These are phyloP conservation scores for Beauveria caledonica DNA, from an alignment of 2,329 filamentous ascomycete genomes.

Conservation along the genomic window DNA sequence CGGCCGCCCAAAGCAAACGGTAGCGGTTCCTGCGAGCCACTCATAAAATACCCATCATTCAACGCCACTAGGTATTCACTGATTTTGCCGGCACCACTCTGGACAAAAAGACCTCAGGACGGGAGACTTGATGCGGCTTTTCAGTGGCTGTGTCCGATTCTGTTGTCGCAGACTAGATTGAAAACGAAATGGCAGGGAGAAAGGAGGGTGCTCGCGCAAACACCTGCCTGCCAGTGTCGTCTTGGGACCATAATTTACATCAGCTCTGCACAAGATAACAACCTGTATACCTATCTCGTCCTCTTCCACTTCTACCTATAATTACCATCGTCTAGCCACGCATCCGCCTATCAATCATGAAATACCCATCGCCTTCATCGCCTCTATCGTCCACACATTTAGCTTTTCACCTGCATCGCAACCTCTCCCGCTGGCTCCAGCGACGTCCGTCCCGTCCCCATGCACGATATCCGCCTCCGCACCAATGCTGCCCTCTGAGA, in stretches of 20 bases:
- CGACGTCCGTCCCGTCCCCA: not conserved
- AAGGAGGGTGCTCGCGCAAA: too few species aligned
- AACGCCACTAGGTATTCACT: too few species aligned
- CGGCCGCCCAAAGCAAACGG: not conserved
- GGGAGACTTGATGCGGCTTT: too few species aligned
- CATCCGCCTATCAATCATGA: not conserved
- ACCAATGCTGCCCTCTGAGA: not conserved
- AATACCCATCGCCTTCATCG: not conserved
- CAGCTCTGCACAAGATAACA: too few species aligned
- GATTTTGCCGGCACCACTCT: too few species aligned
- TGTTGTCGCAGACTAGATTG: too few species aligned
- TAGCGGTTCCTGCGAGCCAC: conserved; percentile 1
- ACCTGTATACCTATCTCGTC: not conserved
- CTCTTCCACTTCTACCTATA: not conserved
- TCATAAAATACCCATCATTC: not conserved
- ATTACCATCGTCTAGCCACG: not conserved
- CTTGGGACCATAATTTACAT: too few species aligned
- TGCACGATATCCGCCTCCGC: not conserved
- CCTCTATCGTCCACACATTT: not conserved
- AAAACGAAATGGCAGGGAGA: too few species aligned
- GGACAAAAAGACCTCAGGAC: too few species aligned
- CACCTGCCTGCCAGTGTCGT: too few species aligned
- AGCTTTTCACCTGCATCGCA: not conserved
- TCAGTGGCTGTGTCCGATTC: too few species aligned
- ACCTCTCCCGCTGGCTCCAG: not conserved